Evolutionary conservation across 257 asterid genomes (phyloP), one percentile per base, ranked within the genome.

Genomic region (Gentiana macrophylla): DNA sequence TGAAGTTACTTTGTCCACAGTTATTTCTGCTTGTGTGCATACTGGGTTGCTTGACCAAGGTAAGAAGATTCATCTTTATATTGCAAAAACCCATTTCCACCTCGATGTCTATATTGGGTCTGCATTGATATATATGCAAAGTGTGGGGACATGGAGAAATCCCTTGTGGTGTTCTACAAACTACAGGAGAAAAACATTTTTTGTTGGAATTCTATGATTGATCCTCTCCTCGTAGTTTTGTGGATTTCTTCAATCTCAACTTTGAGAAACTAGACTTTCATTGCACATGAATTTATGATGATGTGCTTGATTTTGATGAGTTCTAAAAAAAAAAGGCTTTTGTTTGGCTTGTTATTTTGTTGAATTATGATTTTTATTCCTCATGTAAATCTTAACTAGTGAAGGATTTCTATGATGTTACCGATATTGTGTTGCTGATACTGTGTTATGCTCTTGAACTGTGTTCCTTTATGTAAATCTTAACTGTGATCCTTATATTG

Each of bases 81-180:
- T 74, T 5, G 41, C 60, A 78, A 64, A 51, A 50, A 74, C 53
- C 2, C 64, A 11, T 37, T 74, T 68, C 41, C 47, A 67, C 57
- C 59, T 77, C 37, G 90, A 86, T 68, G 88, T 84, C 38, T 78
- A 75, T 61, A 70, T 82, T 5, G 90, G 94, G 36, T 88, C 87
- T n/a, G 85, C 94, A 1, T 61, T 89, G 94, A 86, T 72, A 89
- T 89, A 95, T 83, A 86, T 56, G 83, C 89, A 47, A 81, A 84
- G 69, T 86, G 95, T 32, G 97, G 97, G 57, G 67, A 71, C 70
- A 52, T 84, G 73, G 88, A 81, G 72, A 80, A 71, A 61, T 80
- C 93, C 9, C 80, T 89, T 5, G 62, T 75, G 60, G 86, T 81
- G 46, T 86, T 86, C 73, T 75, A 61, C 68, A 86, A 82, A 70